phyloP scores from a whole-genome alignment of 2,329 filamentous ascomycete species.

The Ceratocystiopsis minuta region DNA sequence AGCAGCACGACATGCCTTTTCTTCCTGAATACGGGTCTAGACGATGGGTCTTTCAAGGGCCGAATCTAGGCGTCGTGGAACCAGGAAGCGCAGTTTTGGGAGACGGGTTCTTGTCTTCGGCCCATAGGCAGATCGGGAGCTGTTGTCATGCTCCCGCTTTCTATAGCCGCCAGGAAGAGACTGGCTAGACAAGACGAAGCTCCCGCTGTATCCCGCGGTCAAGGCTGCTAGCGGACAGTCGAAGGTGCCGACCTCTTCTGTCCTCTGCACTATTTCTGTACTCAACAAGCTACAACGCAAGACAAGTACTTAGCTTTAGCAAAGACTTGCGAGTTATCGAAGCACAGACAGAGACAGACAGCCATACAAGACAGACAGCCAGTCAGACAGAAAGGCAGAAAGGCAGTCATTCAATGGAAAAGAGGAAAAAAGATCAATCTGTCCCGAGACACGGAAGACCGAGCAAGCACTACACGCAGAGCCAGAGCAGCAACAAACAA shows the following conservation, averaged over 20 bases:
- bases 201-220: constrained; percentile 11
- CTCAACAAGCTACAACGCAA: constrained; percentile 11
- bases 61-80: no score
- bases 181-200: constrained; percentile 12
- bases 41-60: no score
- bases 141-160: constrained; percentile 12
- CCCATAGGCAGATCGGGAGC: no score
- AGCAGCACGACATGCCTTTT: no score
- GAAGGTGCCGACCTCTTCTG: no score
- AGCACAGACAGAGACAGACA: constrained; percentile 6
- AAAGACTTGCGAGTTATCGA: constrained; percentile 26
- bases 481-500: constrained; percentile 12
- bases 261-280: no score
- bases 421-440: constrained; percentile 1
- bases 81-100: no score
- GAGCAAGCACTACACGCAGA: no score
- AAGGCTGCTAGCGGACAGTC: constrained; percentile 32
- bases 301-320: constrained; percentile 50
- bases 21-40: no score
- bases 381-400: background rate
- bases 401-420: background rate
- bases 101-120: no score
- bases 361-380: constrained; percentile 7
- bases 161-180: constrained; percentile 20
- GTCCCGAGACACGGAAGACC: constrained; percentile 2